Percentiles rank a stretch among this genome's conserved stretches.
Evolutionary conservation across 139 green algal genomes (phyloP).

Genomic region (Chlorella sp.): DNA sequence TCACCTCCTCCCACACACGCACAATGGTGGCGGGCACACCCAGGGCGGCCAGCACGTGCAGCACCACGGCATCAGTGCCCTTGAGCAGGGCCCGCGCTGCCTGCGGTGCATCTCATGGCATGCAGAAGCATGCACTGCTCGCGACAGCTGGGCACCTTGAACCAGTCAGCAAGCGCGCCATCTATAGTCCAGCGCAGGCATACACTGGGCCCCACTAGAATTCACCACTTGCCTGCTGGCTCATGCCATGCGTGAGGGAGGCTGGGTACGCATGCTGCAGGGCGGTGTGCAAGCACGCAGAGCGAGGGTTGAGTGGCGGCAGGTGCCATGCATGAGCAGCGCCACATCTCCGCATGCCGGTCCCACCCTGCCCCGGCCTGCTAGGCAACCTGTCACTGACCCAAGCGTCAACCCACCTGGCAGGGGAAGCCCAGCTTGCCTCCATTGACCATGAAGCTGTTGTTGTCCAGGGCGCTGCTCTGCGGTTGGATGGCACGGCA

Average conservation of each 20-base stretch:
- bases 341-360: no score
- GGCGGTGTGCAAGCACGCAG: no score
- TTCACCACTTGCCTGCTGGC: background rate
- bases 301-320: no score
- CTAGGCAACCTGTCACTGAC: no score
- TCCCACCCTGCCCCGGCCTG: no score
- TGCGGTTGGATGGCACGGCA: no score
- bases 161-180: no score
- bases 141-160: no score
- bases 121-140: no score
- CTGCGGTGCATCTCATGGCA: background rate
- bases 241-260: background rate
- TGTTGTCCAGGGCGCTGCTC: background rate
- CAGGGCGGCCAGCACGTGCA: background rate
- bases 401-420: background rate
- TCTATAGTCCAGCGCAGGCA: no score
- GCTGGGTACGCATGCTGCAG: background rate
- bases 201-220: background rate
- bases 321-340: no score
- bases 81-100: background rate
- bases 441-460: background rate
- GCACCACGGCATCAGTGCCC: background rate
- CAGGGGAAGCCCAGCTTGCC: background rate
- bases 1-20: background rate
- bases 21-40: background rate